Conservation (phyloP, 805 yeast species). For the Candida methanosorbosa region DNA sequence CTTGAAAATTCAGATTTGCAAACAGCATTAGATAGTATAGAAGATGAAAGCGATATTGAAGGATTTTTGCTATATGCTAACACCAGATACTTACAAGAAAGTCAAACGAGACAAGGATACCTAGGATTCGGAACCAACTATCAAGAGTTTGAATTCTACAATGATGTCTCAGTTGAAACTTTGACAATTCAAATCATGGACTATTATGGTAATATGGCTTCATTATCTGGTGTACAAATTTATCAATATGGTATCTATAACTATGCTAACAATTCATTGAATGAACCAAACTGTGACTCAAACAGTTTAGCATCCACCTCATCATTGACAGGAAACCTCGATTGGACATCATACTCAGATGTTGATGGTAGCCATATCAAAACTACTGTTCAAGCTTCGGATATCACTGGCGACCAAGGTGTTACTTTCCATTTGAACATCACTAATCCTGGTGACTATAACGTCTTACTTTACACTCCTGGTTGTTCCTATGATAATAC, state of each 20-base stretch:
- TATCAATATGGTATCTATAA: constrained; percentile 51
- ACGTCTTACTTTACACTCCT: constrained; percentile 72
- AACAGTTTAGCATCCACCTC: constrained; percentile 4
- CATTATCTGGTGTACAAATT: constrained; percentile 64
- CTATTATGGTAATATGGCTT: constrained; percentile 64
- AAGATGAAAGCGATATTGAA: constrained; percentile 13
- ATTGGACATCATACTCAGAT: constrained; percentile 14
- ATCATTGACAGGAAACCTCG: constrained; percentile 7
- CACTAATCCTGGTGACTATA: constrained; percentile 64
- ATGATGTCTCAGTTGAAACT: constrained; percentile 50
- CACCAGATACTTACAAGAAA: constrained; percentile 7
- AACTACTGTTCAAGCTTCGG: constrained; percentile 18
- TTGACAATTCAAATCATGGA: constrained; percentile 56
- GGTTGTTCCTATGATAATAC: constrained; percentile 69
- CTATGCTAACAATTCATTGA: constrained; percentile 69
- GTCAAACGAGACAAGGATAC: constrained; percentile 11
- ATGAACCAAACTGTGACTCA: constrained; percentile 50
- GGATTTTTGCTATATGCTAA: not conserved
- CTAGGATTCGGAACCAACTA: constrained; percentile 36
- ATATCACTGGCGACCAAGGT: constrained; percentile 23
- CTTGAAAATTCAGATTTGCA: constrained; percentile 29
- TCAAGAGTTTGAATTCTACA: constrained; percentile 79
- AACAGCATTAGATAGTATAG: constrained; percentile 16
- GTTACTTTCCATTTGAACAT: constrained; percentile 61
- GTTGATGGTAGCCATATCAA: constrained; percentile 12